Percentiles rank a stretch among this genome's conserved stretches.
Evolutionary conservation across 805 yeast genomes (phyloP).

Genomic region (Wickerhamiella shivajii): DNA sequence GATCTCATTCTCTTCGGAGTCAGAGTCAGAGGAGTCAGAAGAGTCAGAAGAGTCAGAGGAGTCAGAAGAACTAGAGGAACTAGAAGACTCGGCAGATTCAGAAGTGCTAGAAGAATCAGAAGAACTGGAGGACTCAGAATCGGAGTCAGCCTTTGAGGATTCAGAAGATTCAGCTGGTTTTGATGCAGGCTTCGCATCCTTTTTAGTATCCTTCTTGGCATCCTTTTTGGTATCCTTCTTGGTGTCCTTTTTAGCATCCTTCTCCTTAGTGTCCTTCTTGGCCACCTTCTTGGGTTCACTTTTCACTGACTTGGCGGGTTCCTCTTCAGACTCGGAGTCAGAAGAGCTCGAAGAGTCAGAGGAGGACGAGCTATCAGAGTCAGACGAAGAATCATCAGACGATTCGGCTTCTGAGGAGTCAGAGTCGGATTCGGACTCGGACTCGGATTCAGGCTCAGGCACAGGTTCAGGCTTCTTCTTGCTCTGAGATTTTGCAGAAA

Average conservation of each 20-base stretch:
- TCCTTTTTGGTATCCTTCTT: constrained; percentile 4
- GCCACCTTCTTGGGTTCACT: constrained; percentile 9
- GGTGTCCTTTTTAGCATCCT: constrained; percentile 2
- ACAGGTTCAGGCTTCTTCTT: constrained; percentile 9
- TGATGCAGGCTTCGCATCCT: constrained; percentile 8
- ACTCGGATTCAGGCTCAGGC: constrained; percentile 3
- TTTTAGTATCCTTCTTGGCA: constrained; percentile 10
- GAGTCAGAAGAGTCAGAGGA: constrained; percentile 20
- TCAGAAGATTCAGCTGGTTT: constrained; percentile 2
- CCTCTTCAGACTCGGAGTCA: constrained; percentile 22
- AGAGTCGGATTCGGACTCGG: constrained; percentile 2
- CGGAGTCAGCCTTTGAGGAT: constrained; percentile 11
- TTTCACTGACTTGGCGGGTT: constrained; percentile 15
- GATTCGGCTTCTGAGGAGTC: too few species aligned
- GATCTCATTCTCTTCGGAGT: constrained; percentile 17
- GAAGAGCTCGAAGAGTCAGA: constrained; percentile 15
- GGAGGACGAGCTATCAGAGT: constrained; percentile 3
- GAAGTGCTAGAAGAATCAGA: constrained; percentile 6
- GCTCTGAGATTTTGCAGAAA: too few species aligned
- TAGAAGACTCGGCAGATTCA: constrained; percentile 13
- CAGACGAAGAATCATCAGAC: too few species aligned
- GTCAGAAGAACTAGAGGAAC: constrained; percentile 19
- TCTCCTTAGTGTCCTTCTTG: constrained; percentile 2
- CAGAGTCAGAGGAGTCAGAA: constrained; percentile 18
- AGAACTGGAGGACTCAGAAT: constrained; percentile 4